phyloP scores from a whole-genome alignment of 2,329 filamentous ascomycete genomes.

The Stagonosporopsis tanaceti region DNA sequence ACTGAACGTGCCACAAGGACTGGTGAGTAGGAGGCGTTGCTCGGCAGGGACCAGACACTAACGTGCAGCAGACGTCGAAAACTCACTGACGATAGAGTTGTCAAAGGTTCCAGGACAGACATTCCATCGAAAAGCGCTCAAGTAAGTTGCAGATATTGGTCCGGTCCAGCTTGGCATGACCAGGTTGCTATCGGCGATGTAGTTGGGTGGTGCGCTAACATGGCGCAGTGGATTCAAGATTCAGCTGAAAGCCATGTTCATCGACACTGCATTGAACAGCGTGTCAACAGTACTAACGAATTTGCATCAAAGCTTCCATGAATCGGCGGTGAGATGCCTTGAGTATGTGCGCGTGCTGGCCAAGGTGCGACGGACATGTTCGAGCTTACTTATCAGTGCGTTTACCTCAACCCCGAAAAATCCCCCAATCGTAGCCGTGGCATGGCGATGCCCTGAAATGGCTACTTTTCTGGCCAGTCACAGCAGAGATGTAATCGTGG shows the following conservation, averaged over 20 bases:
- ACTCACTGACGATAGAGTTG: constrained; percentile 82
- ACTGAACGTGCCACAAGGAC: constrained; percentile 60
- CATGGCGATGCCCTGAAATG: constrained; percentile 20
- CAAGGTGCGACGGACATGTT: constrained; percentile 62
- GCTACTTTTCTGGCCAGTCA: constrained; percentile 23
- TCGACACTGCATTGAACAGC: constrained; percentile 81
- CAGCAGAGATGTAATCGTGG: constrained; percentile 12
- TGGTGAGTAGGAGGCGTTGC: constrained; percentile 51
- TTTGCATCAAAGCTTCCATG: constrained; percentile 75
- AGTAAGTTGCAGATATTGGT: constrained; percentile 60
- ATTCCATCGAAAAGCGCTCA: constrained; percentile 80
- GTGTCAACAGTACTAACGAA: constrained; percentile 74
- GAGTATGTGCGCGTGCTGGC: constrained; percentile 69
- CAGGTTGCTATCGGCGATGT: neutral
- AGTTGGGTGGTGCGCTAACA: constrained; percentile 13
- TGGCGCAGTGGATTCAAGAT: constrained; percentile 73
- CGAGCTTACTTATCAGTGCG: constrained; percentile 67
- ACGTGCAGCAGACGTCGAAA: constrained; percentile 61
- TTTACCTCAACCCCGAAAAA: constrained; percentile 21
- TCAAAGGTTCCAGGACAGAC: constrained; percentile 75
- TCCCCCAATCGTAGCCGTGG: constrained; percentile 16
- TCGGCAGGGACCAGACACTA: constrained; percentile 13
- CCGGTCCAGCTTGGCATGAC: neutral
- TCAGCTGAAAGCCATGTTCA: constrained; percentile 84
- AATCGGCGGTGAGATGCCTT: constrained; percentile 78